Percentiles rank a stretch among this genome's conserved stretches.
Evolutionary conservation across 192 early-diverging fungal genomes (phyloP).

Genomic region (Powellomyces hirtus): DNA sequence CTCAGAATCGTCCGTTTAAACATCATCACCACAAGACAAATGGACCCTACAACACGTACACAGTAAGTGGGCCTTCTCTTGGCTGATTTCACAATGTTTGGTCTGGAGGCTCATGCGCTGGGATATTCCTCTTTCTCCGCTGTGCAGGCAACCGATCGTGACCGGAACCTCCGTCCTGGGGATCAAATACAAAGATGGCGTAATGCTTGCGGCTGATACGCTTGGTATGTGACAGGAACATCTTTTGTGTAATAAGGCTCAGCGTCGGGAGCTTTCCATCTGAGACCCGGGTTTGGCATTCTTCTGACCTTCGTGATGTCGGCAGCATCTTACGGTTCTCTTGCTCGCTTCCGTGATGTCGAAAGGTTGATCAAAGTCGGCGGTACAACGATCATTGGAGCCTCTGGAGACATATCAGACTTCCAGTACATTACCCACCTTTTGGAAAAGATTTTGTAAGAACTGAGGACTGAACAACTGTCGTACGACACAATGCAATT

Average conservation of each 20-base stretch:
- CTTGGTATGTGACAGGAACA: conserved; percentile 66
- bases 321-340: conserved; percentile 86
- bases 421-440: conserved; percentile 88
- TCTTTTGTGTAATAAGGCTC: no score
- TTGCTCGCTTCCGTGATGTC: conserved; percentile 89
- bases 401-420: conserved; percentile 91
- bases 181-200: conserved; percentile 93
- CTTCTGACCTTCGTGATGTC: neutral
- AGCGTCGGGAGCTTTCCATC: no score
- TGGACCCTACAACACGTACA: conserved; percentile 30
- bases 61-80: conserved; percentile 20
- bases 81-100: no score
- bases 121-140: neutral
- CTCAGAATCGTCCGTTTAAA: no score
- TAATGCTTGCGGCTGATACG: conserved; percentile 95
- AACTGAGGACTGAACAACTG: no score
- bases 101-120: no score
- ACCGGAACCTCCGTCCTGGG: conserved; percentile 93
- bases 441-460: conserved; percentile 41
- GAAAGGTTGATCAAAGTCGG: conserved; percentile 78
- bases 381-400: conserved; percentile 83
- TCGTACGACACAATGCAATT: no score
- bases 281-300: neutral
- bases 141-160: conserved; percentile 77
- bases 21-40: no score